Evolutionary conservation across 805 yeast genomes (phyloP).

Genomic region (Ogataea nitratoaversa): DNA sequence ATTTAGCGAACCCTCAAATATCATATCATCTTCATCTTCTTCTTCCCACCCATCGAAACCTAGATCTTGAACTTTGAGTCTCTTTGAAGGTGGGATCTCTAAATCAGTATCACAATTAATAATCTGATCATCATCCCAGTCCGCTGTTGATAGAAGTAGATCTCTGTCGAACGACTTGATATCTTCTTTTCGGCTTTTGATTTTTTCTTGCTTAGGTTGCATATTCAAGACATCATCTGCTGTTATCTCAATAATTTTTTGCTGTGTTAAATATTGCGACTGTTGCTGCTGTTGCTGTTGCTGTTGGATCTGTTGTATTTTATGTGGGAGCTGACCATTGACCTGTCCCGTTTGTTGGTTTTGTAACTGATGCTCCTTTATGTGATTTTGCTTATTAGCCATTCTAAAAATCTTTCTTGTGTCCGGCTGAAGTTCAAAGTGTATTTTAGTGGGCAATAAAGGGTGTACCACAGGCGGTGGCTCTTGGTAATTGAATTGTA

Average conservation of each 20-base stretch:
- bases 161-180: slow-evolving; percentile 47
- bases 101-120: slow-evolving; percentile 40
- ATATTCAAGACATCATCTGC: slow-evolving; percentile 25
- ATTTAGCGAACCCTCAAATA: slow-evolving; percentile 64
- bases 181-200: slow-evolving; percentile 19
- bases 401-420: slow-evolving; percentile 48
- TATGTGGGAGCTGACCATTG: slow-evolving; percentile 1
- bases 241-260: slow-evolving; percentile 23
- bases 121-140: slow-evolving; percentile 70
- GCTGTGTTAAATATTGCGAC: slow-evolving; percentile 11
- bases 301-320: slow-evolving; percentile 6
- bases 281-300: slow-evolving; percentile 6
- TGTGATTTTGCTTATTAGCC: slow-evolving; percentile 13
- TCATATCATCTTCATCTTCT: slow-evolving; percentile 60
- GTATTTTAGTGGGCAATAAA: slow-evolving; percentile 53
- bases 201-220: slow-evolving; percentile 11
- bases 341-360: neutral
- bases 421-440: slow-evolving; percentile 62
- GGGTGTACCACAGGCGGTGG: slow-evolving; percentile 43
- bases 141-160: slow-evolving; percentile 62
- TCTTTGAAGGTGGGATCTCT: slow-evolving; percentile 20
- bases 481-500: slow-evolving; percentile 46
- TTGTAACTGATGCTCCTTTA: slow-evolving; percentile 8
- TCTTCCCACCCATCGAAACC: slow-evolving; percentile 41
- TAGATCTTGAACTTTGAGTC: slow-evolving; percentile 28